phyloP scores from a whole-genome alignment of 176 grass and related monocot species.

The Hsuehochloa calcarea region DNA sequence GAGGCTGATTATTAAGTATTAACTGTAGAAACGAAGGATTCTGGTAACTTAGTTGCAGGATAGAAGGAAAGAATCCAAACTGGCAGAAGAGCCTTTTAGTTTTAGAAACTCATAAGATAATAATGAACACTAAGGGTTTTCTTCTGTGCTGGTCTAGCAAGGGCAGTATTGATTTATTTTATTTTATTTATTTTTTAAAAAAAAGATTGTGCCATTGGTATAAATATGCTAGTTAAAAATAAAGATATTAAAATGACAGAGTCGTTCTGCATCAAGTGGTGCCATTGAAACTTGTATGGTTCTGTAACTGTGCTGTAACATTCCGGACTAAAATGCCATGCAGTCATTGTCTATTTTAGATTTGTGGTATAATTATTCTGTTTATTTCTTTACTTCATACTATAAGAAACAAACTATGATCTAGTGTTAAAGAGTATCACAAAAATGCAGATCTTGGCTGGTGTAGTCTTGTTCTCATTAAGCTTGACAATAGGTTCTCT shows the following conservation, averaged over 20 bases:
- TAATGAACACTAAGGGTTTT: not conserved
- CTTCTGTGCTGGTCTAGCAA: not conserved
- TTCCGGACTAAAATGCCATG: not conserved
- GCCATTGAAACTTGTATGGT: not conserved
- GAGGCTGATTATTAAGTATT: not conserved
- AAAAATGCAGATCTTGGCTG: slow-evolving; percentile 58
- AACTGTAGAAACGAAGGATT: not conserved
- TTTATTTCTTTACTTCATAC: not conserved
- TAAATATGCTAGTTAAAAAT: not conserved
- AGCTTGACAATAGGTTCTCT: slow-evolving; percentile 74
- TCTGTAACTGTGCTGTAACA: not conserved
- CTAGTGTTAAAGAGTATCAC: not conserved
- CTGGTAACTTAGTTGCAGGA: not conserved
- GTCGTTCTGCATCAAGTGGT: not conserved
- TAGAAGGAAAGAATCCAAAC: not conserved
- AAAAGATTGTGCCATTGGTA: not conserved
- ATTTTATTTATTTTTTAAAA: not conserved
- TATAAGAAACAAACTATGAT: not conserved
- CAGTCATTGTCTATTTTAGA: slow-evolving; percentile 5
- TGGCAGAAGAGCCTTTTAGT: not conserved
- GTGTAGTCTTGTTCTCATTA: slow-evolving; percentile 56
- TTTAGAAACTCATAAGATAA: not conserved
- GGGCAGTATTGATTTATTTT: not conserved
- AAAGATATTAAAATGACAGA: not conserved
- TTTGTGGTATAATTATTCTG: not conserved